Conservation (phyloP, 805 yeast species). For the Sungouiozyma intestinalis region DNA sequence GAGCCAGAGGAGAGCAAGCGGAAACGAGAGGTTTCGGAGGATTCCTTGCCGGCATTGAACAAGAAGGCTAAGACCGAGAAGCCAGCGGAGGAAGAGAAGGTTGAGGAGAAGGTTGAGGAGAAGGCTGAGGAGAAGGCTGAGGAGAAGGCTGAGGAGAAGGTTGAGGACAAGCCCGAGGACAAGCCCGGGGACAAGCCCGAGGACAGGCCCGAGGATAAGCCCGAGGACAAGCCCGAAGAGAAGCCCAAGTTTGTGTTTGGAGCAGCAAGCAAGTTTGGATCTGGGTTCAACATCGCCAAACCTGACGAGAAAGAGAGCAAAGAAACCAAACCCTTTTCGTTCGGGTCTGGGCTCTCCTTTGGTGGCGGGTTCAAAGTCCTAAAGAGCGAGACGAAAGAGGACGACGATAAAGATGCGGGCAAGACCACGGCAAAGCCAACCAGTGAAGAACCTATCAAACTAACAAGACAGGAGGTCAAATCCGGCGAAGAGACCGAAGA, state of each 20-base stretch:
- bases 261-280: slow-evolving; percentile 39
- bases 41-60: neutral
- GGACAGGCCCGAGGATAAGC: neutral
- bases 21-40: neutral
- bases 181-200: neutral
- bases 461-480: slow-evolving; percentile 46
- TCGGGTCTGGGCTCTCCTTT: slow-evolving; percentile 38
- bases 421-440: slow-evolving; percentile 4
- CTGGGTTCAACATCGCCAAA: slow-evolving; percentile 24
- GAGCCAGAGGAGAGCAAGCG: neutral
- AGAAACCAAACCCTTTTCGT: slow-evolving; percentile 23
- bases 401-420: slow-evolving; percentile 5
- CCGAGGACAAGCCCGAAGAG: neutral
- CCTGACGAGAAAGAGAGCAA: slow-evolving; percentile 5
- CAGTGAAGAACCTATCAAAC: slow-evolving; percentile 34
- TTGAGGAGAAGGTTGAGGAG: neutral
- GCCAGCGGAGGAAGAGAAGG: neutral
- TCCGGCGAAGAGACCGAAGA: slow-evolving; percentile 90
- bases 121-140: neutral
- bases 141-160: neutral
- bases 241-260: slow-evolving; percentile 48
- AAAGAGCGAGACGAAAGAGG: slow-evolving; percentile 7
- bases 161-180: too few species aligned
- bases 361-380: slow-evolving; percentile 28
- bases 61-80: neutral